Conservation (phyloP, 345 rosid genomes). For the Limnanthes douglasii region DNA sequence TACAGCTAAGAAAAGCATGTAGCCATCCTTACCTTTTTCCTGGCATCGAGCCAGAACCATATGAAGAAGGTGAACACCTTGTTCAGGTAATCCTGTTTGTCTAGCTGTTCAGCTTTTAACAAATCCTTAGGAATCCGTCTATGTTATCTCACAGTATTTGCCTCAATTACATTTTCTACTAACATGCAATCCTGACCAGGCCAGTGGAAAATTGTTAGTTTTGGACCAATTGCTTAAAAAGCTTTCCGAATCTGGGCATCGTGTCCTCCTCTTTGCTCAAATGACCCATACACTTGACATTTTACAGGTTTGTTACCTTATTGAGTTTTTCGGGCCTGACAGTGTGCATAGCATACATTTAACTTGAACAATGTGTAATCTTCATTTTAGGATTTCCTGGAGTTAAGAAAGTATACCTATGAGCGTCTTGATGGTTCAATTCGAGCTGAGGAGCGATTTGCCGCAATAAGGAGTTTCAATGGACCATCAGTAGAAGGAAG, state of each 20-base stretch:
- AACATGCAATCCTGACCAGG: constrained; percentile 44
- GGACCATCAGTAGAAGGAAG: constrained; percentile 15
- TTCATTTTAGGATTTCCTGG: constrained; percentile 57
- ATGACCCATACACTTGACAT: constrained; percentile 90
- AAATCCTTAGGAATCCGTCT: neutral
- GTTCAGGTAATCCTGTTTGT: constrained; percentile 41
- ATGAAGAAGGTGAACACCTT: constrained; percentile 86
- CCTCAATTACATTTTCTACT: no score
- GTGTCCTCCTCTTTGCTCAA: constrained; percentile 85
- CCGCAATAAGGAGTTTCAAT: constrained; percentile 77
- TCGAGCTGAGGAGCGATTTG: constrained; percentile 91
- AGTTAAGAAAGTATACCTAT: constrained; percentile 64
- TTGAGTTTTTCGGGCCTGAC: no score
- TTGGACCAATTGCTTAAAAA: constrained; percentile 57
- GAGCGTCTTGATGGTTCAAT: constrained; percentile 97
- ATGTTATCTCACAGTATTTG: constrained; percentile 1
- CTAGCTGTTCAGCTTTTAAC: constrained; percentile 1
- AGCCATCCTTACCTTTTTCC: constrained; percentile 95
- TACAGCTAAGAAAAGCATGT: constrained; percentile 81
- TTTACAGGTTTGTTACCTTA: constrained; percentile 44
- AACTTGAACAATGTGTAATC: constrained; percentile 3
- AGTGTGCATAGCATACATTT: neutral
- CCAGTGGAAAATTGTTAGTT: constrained; percentile 71
- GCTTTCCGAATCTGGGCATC: constrained; percentile 49
- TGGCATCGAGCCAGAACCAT: constrained; percentile 91